A percentile compares a stretch with the other conserved stretches of the same genome.
These are phyloP conservation scores for Geotrichum cucujoidarum DNA, from an alignment of 1,139 yeast genomes.

Conservation along the genomic window DNA sequence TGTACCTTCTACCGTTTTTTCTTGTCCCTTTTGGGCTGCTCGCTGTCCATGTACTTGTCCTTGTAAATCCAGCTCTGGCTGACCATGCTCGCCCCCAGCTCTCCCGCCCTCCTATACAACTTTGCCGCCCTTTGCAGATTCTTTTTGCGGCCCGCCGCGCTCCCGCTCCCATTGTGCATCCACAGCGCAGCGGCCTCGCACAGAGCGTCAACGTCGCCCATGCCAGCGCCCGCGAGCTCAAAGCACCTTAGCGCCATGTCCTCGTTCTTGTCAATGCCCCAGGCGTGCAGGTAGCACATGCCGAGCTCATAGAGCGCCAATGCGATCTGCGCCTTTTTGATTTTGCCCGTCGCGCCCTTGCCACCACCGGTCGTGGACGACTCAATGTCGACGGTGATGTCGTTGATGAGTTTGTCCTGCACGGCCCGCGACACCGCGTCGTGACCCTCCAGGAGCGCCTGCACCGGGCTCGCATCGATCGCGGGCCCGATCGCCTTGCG, in stretches of 20 bases:
- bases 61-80: slow-evolving; percentile 80
- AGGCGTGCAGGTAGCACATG: slow-evolving; percentile 52
- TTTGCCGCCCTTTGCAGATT: slow-evolving; percentile 63
- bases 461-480: slow-evolving; percentile 15
- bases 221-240: slow-evolving; percentile 61
- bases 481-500: slow-evolving; percentile 43
- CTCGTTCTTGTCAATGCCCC: slow-evolving; percentile 57
- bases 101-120: slow-evolving; percentile 64
- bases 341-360: slow-evolving; percentile 15
- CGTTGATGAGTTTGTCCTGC: slow-evolving; percentile 6
- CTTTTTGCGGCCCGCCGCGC: slow-evolving; percentile 45
- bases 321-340: slow-evolving; percentile 35
- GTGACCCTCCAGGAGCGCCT: slow-evolving; percentile 13
- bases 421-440: slow-evolving; percentile 11
- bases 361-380: not conserved
- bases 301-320: slow-evolving; percentile 58
- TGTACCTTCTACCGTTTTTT: slow-evolving; percentile 14
- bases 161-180: slow-evolving; percentile 51
- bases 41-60: slow-evolving; percentile 51
- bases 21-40: slow-evolving; percentile 16
- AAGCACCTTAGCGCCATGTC: slow-evolving; percentile 53
- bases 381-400: not conserved
- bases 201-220: slow-evolving; percentile 70
- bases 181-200: slow-evolving; percentile 67
- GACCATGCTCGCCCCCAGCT: slow-evolving; percentile 57